A percentile compares a stretch with the other conserved stretches of the same genome.
Conservation (phyloP, 176 grass and related monocot genomes). For the Paspalum vaginatum region DNA sequence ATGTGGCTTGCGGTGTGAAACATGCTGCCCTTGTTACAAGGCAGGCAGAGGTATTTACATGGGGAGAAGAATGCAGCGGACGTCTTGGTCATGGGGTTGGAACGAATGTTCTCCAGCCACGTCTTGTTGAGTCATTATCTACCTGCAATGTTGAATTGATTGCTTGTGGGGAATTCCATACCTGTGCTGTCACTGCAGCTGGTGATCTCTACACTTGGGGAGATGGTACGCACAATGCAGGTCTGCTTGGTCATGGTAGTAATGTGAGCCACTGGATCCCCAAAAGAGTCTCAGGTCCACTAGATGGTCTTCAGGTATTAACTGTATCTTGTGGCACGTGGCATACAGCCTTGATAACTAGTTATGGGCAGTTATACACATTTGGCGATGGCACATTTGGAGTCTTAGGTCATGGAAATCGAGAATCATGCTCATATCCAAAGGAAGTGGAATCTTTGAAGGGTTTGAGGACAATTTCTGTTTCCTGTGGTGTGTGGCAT, state of each 20-base stretch:
- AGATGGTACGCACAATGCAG: constrained; percentile 89
- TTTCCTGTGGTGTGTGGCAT: constrained; percentile 98
- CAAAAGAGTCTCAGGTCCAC: constrained; percentile 86
- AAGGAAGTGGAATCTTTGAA: constrained; percentile 93
- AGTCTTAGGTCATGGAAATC: constrained; percentile 84
- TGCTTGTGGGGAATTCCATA: constrained; percentile 94
- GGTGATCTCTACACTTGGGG: constrained; percentile 99
- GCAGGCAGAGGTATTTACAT: constrained; percentile 90
- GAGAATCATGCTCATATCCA: constrained; percentile 65
- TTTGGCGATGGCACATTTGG: constrained; percentile 99
- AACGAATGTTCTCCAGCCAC: constrained; percentile 69
- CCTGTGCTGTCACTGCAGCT: constrained; percentile 74
- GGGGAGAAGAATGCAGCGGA: constrained; percentile 91
- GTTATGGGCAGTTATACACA: constrained; percentile 77
- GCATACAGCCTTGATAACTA: constrained; percentile 91
- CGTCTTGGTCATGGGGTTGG: constrained; percentile 82
- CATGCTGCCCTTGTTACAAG: constrained; percentile 87
- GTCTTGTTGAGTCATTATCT: constrained; percentile 81
- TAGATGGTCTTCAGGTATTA: constrained; percentile 83
- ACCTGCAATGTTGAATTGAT: constrained; percentile 68
- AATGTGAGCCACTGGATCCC: constrained; percentile 94
- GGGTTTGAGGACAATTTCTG: constrained; percentile 81
- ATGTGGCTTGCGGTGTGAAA: constrained; percentile 82
- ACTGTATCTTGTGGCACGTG: constrained; percentile 92
- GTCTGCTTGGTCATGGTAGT: constrained; percentile 93